These are phyloP conservation scores for Podospora sp. DNA, from an alignment of 495 filamentous ascomycete species.

Conservation along the genomic window DNA sequence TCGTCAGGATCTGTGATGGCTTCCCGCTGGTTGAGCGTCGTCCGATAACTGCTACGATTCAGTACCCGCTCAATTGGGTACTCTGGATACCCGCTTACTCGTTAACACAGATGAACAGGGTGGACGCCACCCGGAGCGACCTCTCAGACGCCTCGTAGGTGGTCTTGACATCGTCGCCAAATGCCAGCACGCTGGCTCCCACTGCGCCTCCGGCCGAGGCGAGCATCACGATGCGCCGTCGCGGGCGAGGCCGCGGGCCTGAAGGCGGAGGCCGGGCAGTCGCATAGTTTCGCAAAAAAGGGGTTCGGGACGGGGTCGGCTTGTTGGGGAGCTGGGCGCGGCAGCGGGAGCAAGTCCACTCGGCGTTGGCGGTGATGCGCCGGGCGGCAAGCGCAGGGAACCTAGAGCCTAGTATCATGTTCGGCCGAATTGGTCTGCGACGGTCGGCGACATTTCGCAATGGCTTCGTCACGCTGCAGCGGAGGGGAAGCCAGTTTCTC, in stretches of 20 bases:
- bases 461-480: slow-evolving; percentile 9
- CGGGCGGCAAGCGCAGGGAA: slow-evolving; percentile 26
- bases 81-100: slow-evolving; percentile 64
- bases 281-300: slow-evolving; percentile 36
- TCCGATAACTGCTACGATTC: slow-evolving; percentile 66
- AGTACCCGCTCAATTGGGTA: background rate
- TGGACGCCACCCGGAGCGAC: slow-evolving; percentile 75
- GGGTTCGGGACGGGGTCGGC: slow-evolving; percentile 30
- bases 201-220: slow-evolving; percentile 52
- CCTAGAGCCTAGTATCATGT: slow-evolving; percentile 28
- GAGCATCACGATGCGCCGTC: slow-evolving; percentile 29
- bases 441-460: slow-evolving; percentile 13
- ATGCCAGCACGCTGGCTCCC: slow-evolving; percentile 62
- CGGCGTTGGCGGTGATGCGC: slow-evolving; percentile 22
- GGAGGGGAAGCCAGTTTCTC: background rate
- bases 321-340: slow-evolving; percentile 36
- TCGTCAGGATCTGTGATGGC: slow-evolving; percentile 61
- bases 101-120: slow-evolving; percentile 81
- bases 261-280: slow-evolving; percentile 18
- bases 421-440: slow-evolving; percentile 7
- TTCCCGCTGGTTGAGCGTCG: slow-evolving; percentile 70
- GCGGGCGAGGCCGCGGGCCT: slow-evolving; percentile 19
- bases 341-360: slow-evolving; percentile 49
- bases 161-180: slow-evolving; percentile 73
- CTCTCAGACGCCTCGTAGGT: slow-evolving; percentile 72